These are phyloP conservation scores for Amanita exitialis DNA, from an alignment of 768 basidiomycete species.

Conservation along the genomic window DNA sequence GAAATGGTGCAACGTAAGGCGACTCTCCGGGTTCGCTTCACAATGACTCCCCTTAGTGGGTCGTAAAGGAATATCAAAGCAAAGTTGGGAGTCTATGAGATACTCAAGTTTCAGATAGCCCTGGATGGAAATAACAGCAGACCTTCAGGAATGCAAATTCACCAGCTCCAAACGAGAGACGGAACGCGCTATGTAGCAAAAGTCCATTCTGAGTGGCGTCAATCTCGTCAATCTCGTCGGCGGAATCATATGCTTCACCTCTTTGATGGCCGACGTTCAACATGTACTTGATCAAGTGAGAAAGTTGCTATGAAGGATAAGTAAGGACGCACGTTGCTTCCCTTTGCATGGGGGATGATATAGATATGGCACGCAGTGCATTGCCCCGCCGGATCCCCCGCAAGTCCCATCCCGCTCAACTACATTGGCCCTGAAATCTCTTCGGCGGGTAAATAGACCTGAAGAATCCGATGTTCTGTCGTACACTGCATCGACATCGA, in stretches of 20 bases:
- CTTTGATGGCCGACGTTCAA: constrained; percentile 1
- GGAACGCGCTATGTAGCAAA: constrained; percentile 3
- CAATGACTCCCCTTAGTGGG: neutral
- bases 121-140: constrained; percentile 6
- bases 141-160: constrained; percentile 10
- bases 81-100: constrained; percentile 9
- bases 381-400: neutral
- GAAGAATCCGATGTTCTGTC: constrained; percentile 7
- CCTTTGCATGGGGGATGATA: constrained; percentile 10
- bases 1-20: neutral
- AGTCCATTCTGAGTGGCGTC: constrained; percentile 10
- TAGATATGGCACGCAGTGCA: constrained; percentile 9
- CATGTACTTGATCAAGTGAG: constrained; percentile 8
- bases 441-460: neutral
- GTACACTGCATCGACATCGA: constrained; percentile 8
- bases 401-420: constrained; percentile 8
- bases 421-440: constrained; percentile 5
- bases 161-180: constrained; percentile 8
- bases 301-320: neutral
- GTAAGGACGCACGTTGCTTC: constrained; percentile 8
- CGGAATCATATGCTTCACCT: constrained; percentile 3
- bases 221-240: constrained; percentile 4
- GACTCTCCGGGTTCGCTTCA: constrained; percentile 1
- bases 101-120: constrained; percentile 2
- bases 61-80: constrained; percentile 7